phyloP scores from a whole-genome alignment of 2,329 filamentous ascomycete species.

The Penicillium concentricum region DNA sequence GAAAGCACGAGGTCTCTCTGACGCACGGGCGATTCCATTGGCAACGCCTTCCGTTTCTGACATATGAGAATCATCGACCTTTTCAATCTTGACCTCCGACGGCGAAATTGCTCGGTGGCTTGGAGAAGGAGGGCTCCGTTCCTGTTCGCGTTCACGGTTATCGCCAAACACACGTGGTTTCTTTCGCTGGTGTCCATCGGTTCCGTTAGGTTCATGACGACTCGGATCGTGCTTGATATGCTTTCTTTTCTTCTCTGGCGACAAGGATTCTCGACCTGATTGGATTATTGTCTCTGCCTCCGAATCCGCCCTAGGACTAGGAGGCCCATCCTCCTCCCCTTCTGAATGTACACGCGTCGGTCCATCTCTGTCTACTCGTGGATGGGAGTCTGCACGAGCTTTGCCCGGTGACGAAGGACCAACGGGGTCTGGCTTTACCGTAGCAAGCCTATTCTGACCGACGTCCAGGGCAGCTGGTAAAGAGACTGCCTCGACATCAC shows the following conservation, averaged over 20 bases:
- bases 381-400: conserved; percentile 17
- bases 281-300: conserved; percentile 52
- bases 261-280: conserved; percentile 45
- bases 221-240: conserved; percentile 40
- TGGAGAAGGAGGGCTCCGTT: conserved; percentile 22
- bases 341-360: conserved; percentile 26
- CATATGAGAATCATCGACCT: conserved; percentile 29
- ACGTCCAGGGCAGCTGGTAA: conserved; percentile 40
- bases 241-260: conserved; percentile 48
- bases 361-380: conserved; percentile 19
- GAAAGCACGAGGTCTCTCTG: conserved; percentile 24
- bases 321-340: conserved; percentile 35
- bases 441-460: conserved; percentile 32
- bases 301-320: conserved; percentile 46
- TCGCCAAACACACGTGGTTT: conserved; percentile 31
- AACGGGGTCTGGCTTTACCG: conserved; percentile 31
- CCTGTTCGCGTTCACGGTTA: conserved; percentile 14
- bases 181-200: conserved; percentile 32
- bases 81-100: conserved; percentile 39
- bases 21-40: conserved; percentile 7
- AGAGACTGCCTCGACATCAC: conserved; percentile 46
- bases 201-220: conserved; percentile 23
- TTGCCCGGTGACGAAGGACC: conserved; percentile 23
- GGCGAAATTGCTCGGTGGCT: conserved; percentile 33
- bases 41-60: conserved; percentile 22